Evolutionary conservation across 2,329 filamentous ascomycete genomes (phyloP).

Genomic region (Aspergillus viridinutans): DNA sequence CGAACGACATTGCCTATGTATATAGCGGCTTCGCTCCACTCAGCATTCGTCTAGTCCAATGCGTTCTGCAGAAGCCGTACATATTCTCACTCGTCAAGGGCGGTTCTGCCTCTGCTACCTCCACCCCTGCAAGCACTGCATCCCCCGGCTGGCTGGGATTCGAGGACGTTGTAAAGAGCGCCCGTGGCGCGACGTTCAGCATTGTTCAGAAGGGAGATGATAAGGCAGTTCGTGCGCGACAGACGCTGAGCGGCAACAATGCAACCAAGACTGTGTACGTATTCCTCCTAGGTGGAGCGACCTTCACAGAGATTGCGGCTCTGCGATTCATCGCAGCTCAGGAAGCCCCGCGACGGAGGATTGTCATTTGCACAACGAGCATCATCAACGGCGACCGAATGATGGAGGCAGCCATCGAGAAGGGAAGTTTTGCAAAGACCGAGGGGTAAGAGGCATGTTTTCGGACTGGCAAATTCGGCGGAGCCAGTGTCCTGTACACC

Average conservation of each 20-base stretch:
- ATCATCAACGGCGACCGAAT: conserved; percentile 86
- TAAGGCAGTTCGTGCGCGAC: conserved; percentile 81
- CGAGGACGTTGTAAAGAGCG: conserved; percentile 84
- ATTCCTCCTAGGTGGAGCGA: conserved; percentile 97
- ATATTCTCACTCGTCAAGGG: conserved; percentile 68
- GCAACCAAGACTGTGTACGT: conserved; percentile 84
- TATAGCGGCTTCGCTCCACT: conserved; percentile 96
- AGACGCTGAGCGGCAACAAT: conserved; percentile 70
- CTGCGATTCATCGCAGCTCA: conserved; percentile 83
- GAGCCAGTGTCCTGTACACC: background rate
- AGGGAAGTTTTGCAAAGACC: conserved; percentile 52
- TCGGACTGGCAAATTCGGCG: background rate
- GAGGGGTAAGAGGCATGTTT: conserved; percentile 12
- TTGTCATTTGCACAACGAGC: conserved; percentile 89
- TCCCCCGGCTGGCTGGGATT: conserved; percentile 88
- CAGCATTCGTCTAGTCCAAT: conserved; percentile 86
- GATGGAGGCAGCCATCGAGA: conserved; percentile 81
- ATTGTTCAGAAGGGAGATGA: conserved; percentile 89
- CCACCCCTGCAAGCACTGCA: conserved; percentile 51
- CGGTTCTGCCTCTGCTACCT: conserved; percentile 48
- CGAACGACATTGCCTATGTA: conserved; percentile 93
- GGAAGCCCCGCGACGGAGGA: conserved; percentile 73
- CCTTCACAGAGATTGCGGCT: conserved; percentile 92
- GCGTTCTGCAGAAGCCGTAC: conserved; percentile 85
- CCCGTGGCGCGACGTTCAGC: conserved; percentile 84